Percentiles rank a stretch among this genome's conserved stretches.
Evolutionary conservation across 2,329 filamentous ascomycete species (phyloP).

Genomic region (Aspergillus novoparasiticus): DNA sequence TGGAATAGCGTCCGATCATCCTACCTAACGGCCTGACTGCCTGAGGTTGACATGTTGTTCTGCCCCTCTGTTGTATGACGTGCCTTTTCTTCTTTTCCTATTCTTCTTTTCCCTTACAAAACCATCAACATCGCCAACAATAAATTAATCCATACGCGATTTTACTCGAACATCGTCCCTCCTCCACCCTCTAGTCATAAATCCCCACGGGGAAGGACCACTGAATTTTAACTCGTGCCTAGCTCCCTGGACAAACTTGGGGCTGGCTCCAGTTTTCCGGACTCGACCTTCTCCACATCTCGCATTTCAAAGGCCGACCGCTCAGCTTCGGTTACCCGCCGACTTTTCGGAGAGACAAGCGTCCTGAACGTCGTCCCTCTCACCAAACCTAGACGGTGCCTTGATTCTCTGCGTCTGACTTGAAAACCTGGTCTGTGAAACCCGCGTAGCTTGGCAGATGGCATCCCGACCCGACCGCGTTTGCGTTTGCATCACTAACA

Average conservation of each 20-base stretch:
- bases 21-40: constrained; percentile 5
- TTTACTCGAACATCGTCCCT: neutral
- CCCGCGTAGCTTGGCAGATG: neutral
- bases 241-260: constrained; percentile 12
- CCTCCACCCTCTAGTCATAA: neutral
- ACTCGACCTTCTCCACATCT: constrained; percentile 16
- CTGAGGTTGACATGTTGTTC: neutral
- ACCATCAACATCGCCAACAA: neutral
- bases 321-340: constrained; percentile 3
- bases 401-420: neutral
- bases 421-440: neutral
- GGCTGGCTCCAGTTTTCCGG: constrained; percentile 11
- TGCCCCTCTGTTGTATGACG: constrained; percentile 6
- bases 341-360: neutral
- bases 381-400: neutral
- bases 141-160: neutral
- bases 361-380: neutral
- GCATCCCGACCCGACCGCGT: neutral
- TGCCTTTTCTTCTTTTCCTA: neutral
- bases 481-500: neutral
- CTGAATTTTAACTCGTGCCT: constrained; percentile 10
- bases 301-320: constrained; percentile 20
- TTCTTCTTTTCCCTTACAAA: neutral
- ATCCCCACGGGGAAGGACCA: constrained; percentile 19
- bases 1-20: neutral